These are phyloP conservation scores for Chlorella sp. DNA, from an alignment of 139 green algal genomes.

Conservation along the genomic window DNA sequence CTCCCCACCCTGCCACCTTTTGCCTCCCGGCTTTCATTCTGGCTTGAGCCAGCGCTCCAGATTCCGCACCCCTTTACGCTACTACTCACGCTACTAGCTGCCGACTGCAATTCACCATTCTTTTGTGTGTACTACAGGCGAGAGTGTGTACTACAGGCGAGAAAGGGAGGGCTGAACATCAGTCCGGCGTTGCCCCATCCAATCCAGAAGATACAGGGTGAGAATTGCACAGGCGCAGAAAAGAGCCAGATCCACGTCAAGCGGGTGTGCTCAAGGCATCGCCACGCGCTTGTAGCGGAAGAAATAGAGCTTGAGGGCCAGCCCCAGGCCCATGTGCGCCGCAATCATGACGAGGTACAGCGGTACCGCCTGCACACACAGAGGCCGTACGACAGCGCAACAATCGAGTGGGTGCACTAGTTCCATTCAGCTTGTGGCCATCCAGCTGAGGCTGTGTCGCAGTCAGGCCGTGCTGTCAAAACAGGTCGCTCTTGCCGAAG, in stretches of 20 bases:
- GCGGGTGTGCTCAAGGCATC: not conserved
- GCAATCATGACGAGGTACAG: slow-evolving; percentile 63
- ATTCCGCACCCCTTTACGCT: no score
- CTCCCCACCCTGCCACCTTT: not conserved
- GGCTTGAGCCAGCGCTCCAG: no score
- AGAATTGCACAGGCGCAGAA: not conserved
- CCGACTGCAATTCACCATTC: not conserved
- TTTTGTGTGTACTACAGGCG: not conserved
- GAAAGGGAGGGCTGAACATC: no score
- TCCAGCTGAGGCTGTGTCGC: not conserved
- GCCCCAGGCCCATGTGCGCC: slow-evolving; percentile 71
- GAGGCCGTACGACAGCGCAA: not conserved
- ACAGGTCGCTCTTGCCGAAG: no score
- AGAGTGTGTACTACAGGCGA: no score
- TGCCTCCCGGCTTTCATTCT: not conserved
- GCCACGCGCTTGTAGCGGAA: slow-evolving; percentile 67
- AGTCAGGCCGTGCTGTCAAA: not conserved
- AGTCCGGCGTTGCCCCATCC: no score
- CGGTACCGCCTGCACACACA: slow-evolving; percentile 44
- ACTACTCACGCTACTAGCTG: no score
- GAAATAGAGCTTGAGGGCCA: slow-evolving; percentile 87
- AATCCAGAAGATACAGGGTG: not conserved
- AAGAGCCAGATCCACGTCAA: not conserved
- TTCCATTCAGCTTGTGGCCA: no score
- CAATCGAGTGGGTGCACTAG: not conserved